Conservation (phyloP, 768 basidiomycete genomes). For the Podaxis mareebaensis region DNA sequence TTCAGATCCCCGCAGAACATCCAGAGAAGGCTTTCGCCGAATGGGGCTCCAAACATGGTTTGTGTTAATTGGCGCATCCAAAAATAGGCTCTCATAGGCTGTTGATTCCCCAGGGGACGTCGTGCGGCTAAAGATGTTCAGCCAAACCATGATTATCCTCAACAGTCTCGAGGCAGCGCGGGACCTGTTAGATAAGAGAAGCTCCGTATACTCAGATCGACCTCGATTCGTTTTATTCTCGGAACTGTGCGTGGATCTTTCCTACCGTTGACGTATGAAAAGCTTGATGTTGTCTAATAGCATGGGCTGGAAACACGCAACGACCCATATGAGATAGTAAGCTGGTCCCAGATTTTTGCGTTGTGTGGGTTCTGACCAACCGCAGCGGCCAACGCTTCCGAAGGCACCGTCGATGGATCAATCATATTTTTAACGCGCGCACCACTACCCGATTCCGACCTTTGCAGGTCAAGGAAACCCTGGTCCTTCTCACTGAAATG, state of each 20-base stretch:
- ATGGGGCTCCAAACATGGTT: constrained; percentile 47
- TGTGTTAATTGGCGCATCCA: constrained; percentile 18
- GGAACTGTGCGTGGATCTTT: constrained; percentile 41
- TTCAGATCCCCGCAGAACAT: constrained; percentile 42
- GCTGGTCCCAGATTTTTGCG: constrained; percentile 17
- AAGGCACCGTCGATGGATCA: constrained; percentile 52
- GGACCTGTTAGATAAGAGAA: constrained; percentile 54
- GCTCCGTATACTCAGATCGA: constrained; percentile 55
- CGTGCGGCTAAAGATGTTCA: constrained; percentile 40
- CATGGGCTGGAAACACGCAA: constrained; percentile 51
- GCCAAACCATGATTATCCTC: constrained; percentile 49
- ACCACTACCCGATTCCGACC: constrained; percentile 39
- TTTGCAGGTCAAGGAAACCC: constrained; percentile 42
- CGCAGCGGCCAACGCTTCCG: constrained; percentile 50
- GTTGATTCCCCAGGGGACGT: constrained; percentile 39
- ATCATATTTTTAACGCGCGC: constrained; percentile 47
- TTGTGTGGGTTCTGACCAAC: neutral
- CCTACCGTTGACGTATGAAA: neutral
- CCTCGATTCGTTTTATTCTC: constrained; percentile 48
- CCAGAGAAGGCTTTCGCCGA: constrained; percentile 41
- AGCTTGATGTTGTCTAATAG: constrained; percentile 25
- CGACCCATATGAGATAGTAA: constrained; percentile 50
- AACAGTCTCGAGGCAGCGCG: constrained; percentile 45
- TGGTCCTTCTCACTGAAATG: constrained; percentile 42
- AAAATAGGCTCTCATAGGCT: neutral